Evolutionary conservation across 805 yeast genomes (phyloP), one percentile per base, ranked within the genome.

Genomic region (Blastobotrys parvus): DNA sequence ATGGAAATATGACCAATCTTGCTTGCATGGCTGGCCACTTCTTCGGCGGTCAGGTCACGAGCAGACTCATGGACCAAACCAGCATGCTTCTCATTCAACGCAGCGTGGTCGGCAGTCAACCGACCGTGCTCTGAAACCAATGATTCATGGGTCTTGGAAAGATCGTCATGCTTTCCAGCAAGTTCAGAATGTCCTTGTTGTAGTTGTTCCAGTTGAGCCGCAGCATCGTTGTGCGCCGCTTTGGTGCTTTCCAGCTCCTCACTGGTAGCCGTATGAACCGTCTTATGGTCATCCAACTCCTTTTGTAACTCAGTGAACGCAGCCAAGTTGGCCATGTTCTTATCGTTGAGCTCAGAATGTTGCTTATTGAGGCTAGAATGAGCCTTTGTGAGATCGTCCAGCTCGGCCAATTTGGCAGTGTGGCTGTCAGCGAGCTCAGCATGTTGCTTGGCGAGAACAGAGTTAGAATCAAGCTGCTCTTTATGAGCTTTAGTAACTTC

Each of bases 21-120:
- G 3, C 37, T 31, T 2, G 51, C 52, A 20, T 43, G 31, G 17
- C 38, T 38, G 13, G 35, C 45, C n/a, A 51, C 20, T 15, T 50
- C 54, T 15, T 41, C 43, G 4, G 41, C 39, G 1, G 54, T 45
- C 6, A 60, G 61, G 17, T 38, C 46, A 3, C 44, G 38, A 4
- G 31, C 8, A 16, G 32, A 4, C 16, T 40, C 42, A 15, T 29
- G 21, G n/a, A 18, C 20, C n/a, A 19, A n/a, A 15, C n/a, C 17
- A 5, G 20, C 33, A 15, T 39, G 25, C 8, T 39, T 43, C 11
- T 17, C 27, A 5, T 29, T 16, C 4, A 36, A 20, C 5, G 20
- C 22, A 17, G 16, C n/a, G 21, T 17, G 21, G 6, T 34, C 11
- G 5, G 11, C 16, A 5, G 32, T 29, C 5, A 29, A n/a, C n/a